Percentiles rank a stretch among this genome's conserved stretches.
These are phyloP conservation scores for Protostelium mycophagum DNA, from an alignment of 78 protist genomes.

Conservation along the genomic window DNA sequence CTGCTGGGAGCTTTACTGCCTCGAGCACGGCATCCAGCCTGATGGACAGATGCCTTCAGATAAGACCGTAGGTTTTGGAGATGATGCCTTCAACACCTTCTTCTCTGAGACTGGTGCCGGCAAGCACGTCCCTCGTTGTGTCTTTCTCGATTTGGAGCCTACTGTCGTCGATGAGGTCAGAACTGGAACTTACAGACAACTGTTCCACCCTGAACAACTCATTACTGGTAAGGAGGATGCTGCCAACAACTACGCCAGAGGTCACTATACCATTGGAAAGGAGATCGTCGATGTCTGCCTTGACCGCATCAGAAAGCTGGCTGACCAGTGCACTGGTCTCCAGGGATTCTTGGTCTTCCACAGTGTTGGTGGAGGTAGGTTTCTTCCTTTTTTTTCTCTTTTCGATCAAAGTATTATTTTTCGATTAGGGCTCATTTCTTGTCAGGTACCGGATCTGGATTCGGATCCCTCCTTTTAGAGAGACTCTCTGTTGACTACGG, in stretches of 20 bases:
- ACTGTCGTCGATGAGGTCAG: conserved; percentile 95
- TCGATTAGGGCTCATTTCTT: conserved; percentile 37
- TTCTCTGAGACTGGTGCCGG: conserved; percentile 84
- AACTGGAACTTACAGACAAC: conserved; percentile 91
- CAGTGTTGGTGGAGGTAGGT: conserved; percentile 81
- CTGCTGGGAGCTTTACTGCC: conserved; percentile 97
- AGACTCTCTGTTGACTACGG: conserved; percentile 97
- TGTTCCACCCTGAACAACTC: conserved; percentile 98
- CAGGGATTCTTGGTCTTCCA: conserved; percentile 95
- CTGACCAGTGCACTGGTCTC: conserved; percentile 98
- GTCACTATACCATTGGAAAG: conserved; percentile 98
- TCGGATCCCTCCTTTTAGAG: conserved; percentile 93
- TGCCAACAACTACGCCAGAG: conserved; percentile 99
- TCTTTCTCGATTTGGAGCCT: conserved; percentile 93
- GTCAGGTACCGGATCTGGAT: conserved; percentile 99
- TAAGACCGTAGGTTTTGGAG: conserved; percentile 82
- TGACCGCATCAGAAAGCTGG: conserved; percentile 96
- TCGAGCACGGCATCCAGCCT: conserved; percentile 96
- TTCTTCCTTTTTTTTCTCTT: neutral
- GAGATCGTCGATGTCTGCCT: conserved; percentile 89
- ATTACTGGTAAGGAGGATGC: conserved; percentile 99
- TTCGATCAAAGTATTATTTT: neutral
- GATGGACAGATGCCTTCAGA: conserved; percentile 93
- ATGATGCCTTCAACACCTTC: conserved; percentile 92
- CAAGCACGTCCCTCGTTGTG: conserved; percentile 93